These are phyloP conservation scores for Tricholomella constricta DNA, from an alignment of 768 basidiomycete genomes.

Conservation along the genomic window DNA sequence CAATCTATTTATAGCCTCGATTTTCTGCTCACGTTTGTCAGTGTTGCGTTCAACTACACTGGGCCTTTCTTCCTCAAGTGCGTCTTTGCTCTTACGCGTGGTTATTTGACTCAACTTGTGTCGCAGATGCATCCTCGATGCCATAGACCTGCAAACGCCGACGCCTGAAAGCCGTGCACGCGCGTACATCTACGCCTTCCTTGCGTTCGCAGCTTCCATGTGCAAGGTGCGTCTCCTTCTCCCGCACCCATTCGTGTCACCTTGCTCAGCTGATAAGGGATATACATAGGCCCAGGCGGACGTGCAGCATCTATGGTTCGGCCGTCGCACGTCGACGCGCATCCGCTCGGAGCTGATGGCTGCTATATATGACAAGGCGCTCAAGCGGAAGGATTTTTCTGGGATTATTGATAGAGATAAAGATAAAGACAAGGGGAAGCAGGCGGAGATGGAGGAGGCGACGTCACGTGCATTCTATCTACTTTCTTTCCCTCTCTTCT, in stretches of 20 bases:
- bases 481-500: too few species aligned
- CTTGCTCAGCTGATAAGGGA: too few species aligned
- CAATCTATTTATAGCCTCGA: conserved; percentile 48
- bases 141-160: conserved; percentile 44
- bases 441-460: conserved; percentile 42
- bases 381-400: conserved; percentile 82
- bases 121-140: conserved; percentile 57
- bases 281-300: conserved; percentile 59
- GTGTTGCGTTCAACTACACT: conserved; percentile 76
- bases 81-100: conserved; percentile 20
- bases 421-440: conserved; percentile 37
- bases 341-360: conserved; percentile 83
- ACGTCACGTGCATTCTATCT: not conserved
- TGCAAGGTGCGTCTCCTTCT: conserved; percentile 52
- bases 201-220: conserved; percentile 66
- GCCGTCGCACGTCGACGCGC: conserved; percentile 72
- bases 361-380: conserved; percentile 84
- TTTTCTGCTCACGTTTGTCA: conserved; percentile 63
- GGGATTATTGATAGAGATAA: conserved; percentile 75
- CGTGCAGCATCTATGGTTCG: conserved; percentile 77
- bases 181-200: conserved; percentile 79
- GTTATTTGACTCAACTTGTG: conserved; percentile 7
- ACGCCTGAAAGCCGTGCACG: conserved; percentile 51
- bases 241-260: too few species aligned
- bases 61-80: conserved; percentile 86